These are phyloP conservation scores for Cladosporium sphaerospermum DNA, from an alignment of 2,329 filamentous ascomycete genomes.

Conservation along the genomic window DNA sequence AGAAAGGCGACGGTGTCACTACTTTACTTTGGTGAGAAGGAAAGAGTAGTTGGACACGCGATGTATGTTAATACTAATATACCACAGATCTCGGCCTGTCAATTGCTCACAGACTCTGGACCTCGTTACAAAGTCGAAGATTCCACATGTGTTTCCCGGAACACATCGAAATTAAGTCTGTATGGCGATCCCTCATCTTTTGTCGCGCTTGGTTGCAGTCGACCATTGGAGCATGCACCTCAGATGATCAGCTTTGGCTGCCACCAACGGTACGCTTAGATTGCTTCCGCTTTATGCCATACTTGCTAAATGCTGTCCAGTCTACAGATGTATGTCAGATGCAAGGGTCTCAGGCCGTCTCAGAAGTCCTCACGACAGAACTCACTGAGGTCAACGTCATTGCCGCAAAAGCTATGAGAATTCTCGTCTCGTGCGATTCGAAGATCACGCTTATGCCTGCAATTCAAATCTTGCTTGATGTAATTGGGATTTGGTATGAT, in stretches of 20 bases:
- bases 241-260: slow-evolving; percentile 1
- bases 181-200: slow-evolving; percentile 4
- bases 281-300: too few relatives aligned
- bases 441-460: neutral
- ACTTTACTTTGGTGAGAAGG: slow-evolving; percentile 1
- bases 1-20: slow-evolving; percentile 3
- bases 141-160: neutral
- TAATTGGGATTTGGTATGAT: neutral
- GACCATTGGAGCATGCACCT: slow-evolving; percentile 2
- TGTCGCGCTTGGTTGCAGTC: slow-evolving; percentile 5
- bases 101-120: neutral
- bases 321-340: too few relatives aligned
- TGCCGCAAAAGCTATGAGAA: neutral
- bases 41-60: neutral
- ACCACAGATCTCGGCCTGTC: neutral
- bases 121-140: neutral
- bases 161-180: neutral
- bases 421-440: neutral
- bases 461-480: neutral
- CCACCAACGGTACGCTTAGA: slow-evolving; percentile 2
- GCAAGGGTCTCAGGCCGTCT: too few relatives aligned
- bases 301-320: too few relatives aligned
- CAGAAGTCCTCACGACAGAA: neutral
- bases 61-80: neutral
- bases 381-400: neutral